These are phyloP conservation scores for Rugonectria rugulosa DNA, from an alignment of 2,329 filamentous ascomycete genomes.

Conservation along the genomic window DNA sequence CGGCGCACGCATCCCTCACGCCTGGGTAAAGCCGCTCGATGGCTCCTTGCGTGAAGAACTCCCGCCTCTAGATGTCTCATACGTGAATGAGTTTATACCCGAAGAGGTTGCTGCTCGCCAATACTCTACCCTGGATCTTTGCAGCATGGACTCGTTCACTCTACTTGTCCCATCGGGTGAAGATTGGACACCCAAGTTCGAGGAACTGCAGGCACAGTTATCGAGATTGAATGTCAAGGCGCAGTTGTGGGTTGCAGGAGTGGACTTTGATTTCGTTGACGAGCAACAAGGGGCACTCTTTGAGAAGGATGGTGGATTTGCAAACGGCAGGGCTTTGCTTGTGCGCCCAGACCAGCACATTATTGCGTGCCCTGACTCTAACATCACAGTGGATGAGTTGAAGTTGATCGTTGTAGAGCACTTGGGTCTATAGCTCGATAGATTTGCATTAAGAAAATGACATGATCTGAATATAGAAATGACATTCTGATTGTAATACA, in stretches of 20 bases:
- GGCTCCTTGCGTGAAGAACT: neutral
- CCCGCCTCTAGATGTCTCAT: slow-evolving; percentile 5
- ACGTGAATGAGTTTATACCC: slow-evolving; percentile 1
- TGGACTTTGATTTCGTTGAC: slow-evolving; percentile 8
- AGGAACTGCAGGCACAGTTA: neutral
- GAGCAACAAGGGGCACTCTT: slow-evolving; percentile 5
- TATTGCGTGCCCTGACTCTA: slow-evolving; percentile 21
- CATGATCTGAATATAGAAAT: no score
- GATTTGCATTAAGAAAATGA: no score
- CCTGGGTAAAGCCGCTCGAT: slow-evolving; percentile 43
- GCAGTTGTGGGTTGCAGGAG: neutral
- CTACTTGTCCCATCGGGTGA: neutral
- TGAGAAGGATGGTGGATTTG: slow-evolving; percentile 34
- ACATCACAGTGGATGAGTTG: neutral
- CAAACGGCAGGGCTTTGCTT: slow-evolving; percentile 38
- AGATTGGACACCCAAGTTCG: slow-evolving; percentile 3
- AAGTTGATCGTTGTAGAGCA: neutral
- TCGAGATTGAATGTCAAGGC: neutral
- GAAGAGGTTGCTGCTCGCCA: neutral
- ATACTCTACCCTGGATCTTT: slow-evolving; percentile 16
- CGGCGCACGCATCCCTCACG: slow-evolving; percentile 51
- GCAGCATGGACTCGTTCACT: slow-evolving; percentile 2
- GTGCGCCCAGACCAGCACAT: slow-evolving; percentile 51
- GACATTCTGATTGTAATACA: no score
- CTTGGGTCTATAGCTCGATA: neutral